phyloP scores from a whole-genome alignment of 352 stramenopile species.

The Phytophthora vignae region DNA sequence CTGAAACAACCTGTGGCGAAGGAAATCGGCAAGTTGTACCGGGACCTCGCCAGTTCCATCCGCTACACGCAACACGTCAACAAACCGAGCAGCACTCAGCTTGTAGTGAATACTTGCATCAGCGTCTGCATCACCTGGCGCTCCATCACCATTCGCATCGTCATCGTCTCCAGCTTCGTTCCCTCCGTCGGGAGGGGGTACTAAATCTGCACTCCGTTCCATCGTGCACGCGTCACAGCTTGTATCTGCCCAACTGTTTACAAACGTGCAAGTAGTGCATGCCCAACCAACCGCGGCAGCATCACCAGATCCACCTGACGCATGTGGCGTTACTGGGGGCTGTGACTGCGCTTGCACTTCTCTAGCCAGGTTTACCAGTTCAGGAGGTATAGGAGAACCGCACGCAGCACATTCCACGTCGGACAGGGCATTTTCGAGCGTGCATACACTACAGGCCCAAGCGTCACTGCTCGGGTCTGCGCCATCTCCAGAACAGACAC shows the following conservation, averaged over 20 bases:
- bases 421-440: slow-evolving; percentile 66
- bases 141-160: slow-evolving; percentile 7
- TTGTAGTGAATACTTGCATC: slow-evolving; percentile 18
- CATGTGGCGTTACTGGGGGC: slow-evolving; percentile 7
- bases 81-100: slow-evolving; percentile 43
- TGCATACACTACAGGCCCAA: slow-evolving; percentile 75
- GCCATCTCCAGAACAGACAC: slow-evolving; percentile 22
- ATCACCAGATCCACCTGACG: slow-evolving; percentile 3
- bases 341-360: slow-evolving; percentile 33
- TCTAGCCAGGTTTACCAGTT: slow-evolving; percentile 43
- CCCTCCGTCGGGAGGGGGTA: slow-evolving; percentile 19
- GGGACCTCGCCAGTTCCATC: slow-evolving; percentile 34
- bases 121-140: slow-evolving; percentile 7
- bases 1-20: slow-evolving; percentile 40
- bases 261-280: slow-evolving; percentile 71
- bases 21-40: slow-evolving; percentile 41
- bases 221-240: slow-evolving; percentile 65
- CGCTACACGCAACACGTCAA: slow-evolving; percentile 44
- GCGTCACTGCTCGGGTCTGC: slow-evolving; percentile 38
- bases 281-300: slow-evolving; percentile 47
- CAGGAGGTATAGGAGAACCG: slow-evolving; percentile 62
- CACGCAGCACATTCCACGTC: slow-evolving; percentile 74
- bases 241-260: slow-evolving; percentile 63
- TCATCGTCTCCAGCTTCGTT: slow-evolving; percentile 9
- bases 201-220: slow-evolving; percentile 56